phyloP scores from a whole-genome alignment of 345 rosid species.

The Eutrema japonicum region DNA sequence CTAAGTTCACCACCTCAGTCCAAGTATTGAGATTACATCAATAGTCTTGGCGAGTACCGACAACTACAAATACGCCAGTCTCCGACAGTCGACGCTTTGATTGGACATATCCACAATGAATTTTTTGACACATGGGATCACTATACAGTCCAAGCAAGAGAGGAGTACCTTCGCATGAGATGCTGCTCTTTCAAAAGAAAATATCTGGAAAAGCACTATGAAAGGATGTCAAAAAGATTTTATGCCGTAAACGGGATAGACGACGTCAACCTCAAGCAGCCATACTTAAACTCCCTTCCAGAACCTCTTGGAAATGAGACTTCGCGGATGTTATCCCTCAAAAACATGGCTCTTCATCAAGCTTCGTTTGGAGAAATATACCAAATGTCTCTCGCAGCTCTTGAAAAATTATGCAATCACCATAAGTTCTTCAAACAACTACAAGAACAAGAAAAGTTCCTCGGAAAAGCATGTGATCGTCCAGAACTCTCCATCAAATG shows the following conservation, averaged over 20 bases:
- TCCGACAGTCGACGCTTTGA: not conserved
- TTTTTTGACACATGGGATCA: not conserved
- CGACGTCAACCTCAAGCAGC: not conserved
- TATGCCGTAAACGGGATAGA: not conserved
- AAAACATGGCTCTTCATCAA: not conserved
- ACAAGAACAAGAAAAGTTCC: not conserved
- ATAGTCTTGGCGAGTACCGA: not conserved
- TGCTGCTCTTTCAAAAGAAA: not conserved
- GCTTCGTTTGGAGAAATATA: not conserved
- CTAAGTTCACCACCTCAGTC: no score
- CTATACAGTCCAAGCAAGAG: not conserved
- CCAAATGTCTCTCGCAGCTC: no score
- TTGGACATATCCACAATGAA: not conserved
- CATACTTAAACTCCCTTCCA: not conserved
- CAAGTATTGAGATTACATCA: no score
- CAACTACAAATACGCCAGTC: not conserved
- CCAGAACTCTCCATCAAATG: not conserved
- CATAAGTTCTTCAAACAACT: not conserved
- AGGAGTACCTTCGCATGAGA: not conserved
- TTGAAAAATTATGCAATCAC: not conserved
- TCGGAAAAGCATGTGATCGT: not conserved
- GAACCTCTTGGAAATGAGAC: not conserved
- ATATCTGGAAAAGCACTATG: not conserved
- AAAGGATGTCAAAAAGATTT: not conserved
- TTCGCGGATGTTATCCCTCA: not conserved